A percentile compares a stretch with the other conserved stretches of the same genome.
Evolutionary conservation across 2,329 filamentous ascomycete species (phyloP).

Genomic region (Verticillium albo-atrum): DNA sequence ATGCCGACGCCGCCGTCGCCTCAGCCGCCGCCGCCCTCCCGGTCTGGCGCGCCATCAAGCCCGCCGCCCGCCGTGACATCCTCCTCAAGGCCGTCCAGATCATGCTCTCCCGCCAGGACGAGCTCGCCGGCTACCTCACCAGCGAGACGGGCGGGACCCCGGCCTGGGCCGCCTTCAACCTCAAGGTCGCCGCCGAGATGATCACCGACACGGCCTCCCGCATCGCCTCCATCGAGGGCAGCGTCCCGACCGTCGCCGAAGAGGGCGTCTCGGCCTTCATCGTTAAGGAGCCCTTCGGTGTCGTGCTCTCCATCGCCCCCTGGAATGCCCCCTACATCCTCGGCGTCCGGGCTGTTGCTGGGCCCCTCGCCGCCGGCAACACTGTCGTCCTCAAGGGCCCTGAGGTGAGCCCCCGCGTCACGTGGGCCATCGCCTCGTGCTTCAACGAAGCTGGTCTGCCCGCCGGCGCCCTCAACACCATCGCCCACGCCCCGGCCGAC

Average conservation of each 20-base stretch:
- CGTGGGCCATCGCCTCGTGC: slow-evolving; percentile 57
- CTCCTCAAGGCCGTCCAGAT: slow-evolving; percentile 59
- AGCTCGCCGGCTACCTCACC: slow-evolving; percentile 50
- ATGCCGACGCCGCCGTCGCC: slow-evolving; percentile 44
- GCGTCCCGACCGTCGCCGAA: slow-evolving; percentile 24
- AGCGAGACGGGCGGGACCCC: slow-evolving; percentile 25
- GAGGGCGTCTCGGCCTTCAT: slow-evolving; percentile 53
- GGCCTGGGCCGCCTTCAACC: slow-evolving; percentile 27
- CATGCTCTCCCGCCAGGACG: slow-evolving; percentile 45
- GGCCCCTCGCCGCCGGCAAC: slow-evolving; percentile 73
- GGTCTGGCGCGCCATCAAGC: slow-evolving; percentile 57
- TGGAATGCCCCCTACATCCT: slow-evolving; percentile 64
- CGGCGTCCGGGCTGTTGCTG: slow-evolving; percentile 48
- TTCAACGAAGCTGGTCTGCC: slow-evolving; percentile 75
- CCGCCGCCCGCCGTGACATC: slow-evolving; percentile 53
- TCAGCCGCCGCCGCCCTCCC: slow-evolving; percentile 56
- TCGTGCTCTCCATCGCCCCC: slow-evolving; percentile 73
- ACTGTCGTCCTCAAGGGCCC: slow-evolving; percentile 69
- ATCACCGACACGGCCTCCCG: slow-evolving; percentile 33
- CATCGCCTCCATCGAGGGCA: slow-evolving; percentile 24
- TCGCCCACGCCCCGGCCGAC: slow-evolving; percentile 61
- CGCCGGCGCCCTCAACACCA: slow-evolving; percentile 66
- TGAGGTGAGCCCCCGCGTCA: slow-evolving; percentile 61
- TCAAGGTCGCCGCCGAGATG: slow-evolving; percentile 24
- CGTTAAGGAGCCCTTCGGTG: slow-evolving; percentile 69